Percentiles rank a stretch among this genome's conserved stretches.
Evolutionary conservation across 1,284 basidiomycete species (phyloP).

Genomic region (Polyporus tsugae): DNA sequence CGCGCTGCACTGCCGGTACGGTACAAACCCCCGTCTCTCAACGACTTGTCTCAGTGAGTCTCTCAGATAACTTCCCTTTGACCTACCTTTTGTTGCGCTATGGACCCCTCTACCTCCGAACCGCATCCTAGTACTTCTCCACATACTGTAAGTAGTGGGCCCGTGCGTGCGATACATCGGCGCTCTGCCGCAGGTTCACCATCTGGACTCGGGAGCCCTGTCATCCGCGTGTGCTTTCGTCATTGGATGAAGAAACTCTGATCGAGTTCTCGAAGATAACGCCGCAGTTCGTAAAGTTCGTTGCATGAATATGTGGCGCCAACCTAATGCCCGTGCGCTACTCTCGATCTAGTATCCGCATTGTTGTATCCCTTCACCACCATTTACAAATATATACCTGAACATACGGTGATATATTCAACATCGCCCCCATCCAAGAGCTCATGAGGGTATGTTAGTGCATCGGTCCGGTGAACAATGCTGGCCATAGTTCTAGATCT

Average conservation of each 20-base stretch:
- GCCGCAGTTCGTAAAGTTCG: background rate
- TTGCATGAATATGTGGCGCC: background rate
- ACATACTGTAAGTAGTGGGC: too few relatives aligned
- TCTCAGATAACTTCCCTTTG: background rate
- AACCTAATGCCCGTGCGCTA: background rate
- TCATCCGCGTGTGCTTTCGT: background rate
- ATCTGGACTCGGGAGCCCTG: too few relatives aligned
- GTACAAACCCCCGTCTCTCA: background rate
- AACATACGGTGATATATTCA: background rate
- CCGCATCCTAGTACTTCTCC: too few relatives aligned
- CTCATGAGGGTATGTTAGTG: background rate
- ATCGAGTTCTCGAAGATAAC: background rate
- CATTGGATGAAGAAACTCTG: background rate
- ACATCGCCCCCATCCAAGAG: background rate
- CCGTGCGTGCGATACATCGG: too few relatives aligned
- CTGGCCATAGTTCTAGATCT: background rate
- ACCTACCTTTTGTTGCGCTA: background rate
- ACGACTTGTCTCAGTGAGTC: too few relatives aligned
- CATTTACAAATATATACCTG: background rate
- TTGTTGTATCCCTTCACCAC: background rate
- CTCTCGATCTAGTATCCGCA: background rate
- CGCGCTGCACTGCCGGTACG: background rate
- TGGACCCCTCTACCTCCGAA: slow-evolving; percentile 8
- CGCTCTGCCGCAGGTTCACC: too few relatives aligned
- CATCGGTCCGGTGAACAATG: background rate